Percentiles rank a stretch among this genome's conserved stretches.
These are phyloP conservation scores for Monosporascus sp. DNA, from an alignment of 2,329 filamentous ascomycete species.

Conservation along the genomic window DNA sequence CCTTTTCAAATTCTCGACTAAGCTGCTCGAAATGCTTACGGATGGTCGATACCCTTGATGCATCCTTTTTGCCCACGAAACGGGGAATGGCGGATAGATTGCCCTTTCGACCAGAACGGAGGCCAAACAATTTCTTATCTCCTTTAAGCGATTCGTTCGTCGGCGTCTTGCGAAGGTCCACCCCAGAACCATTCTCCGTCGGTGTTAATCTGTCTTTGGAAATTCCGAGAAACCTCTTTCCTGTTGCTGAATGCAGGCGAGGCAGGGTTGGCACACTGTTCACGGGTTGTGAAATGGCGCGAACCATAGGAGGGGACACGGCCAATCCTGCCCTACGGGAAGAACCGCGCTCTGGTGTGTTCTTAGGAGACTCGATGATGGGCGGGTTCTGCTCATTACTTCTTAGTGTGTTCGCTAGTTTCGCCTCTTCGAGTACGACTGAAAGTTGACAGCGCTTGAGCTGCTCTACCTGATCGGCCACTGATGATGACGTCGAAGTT, in stretches of 20 bases:
- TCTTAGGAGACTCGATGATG: slow-evolving; percentile 12
- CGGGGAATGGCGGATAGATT: slow-evolving; percentile 79
- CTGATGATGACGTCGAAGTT: slow-evolving; percentile 13
- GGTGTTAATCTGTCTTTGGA: slow-evolving; percentile 15
- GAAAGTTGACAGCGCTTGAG: slow-evolving; percentile 45
- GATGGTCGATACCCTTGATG: slow-evolving; percentile 80
- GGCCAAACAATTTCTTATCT: slow-evolving; percentile 63
- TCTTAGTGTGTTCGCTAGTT: slow-evolving; percentile 11
- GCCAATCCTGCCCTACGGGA: slow-evolving; percentile 40
- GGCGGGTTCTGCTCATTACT: slow-evolving; percentile 11
- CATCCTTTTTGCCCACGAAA: slow-evolving; percentile 69
- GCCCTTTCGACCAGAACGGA: slow-evolving; percentile 62
- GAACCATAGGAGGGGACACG: slow-evolving; percentile 47
- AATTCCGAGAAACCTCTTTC: slow-evolving; percentile 32
- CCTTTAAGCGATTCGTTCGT: slow-evolving; percentile 39
- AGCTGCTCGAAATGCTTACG: slow-evolving; percentile 95
- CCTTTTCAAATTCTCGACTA: slow-evolving; percentile 93
- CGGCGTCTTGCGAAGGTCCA: slow-evolving; percentile 26
- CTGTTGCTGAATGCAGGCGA: slow-evolving; percentile 38
- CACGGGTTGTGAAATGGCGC: slow-evolving; percentile 47
- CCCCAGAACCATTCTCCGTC: slow-evolving; percentile 19
- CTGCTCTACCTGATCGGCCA: slow-evolving; percentile 30
- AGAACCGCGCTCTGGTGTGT: slow-evolving; percentile 28
- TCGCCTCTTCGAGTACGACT: slow-evolving; percentile 24
- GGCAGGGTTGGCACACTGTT: slow-evolving; percentile 33